Evolutionary conservation across 148 eudicot species (phyloP), one percentile per base, ranked within the genome.

Genomic region (Hydrangea macrophylla): DNA sequence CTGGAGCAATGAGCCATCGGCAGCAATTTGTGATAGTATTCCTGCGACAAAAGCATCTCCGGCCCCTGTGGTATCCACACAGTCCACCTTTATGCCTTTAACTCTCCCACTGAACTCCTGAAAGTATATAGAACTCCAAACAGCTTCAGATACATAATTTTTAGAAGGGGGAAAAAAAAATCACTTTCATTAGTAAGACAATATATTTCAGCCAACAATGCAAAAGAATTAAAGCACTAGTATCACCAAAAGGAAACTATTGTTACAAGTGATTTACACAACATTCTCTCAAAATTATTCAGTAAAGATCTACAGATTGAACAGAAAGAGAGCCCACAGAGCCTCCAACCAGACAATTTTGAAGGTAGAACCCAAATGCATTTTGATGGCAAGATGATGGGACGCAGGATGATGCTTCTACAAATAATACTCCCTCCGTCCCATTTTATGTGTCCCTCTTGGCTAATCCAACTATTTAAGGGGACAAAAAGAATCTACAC

Each of bases 41-140:
- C 97, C 99, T 58, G 97, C 97, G 35, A 89, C 99, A 81, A 91
- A 91, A 67, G 97, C 97, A 83, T 95, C 99, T 22, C 99, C 99
- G 6, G 99, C 99, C 67, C 99, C 99, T 1, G 99, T 95, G 5
- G 97, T 83, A 73, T 95, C 99, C 60, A 95, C 92, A 31, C 93
- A 71, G 25, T 85, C 84, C 65, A 89, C 99, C 64, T 85, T 91
- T 70, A 95, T 12, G 62, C 96, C 92, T 61, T 73, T 73, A 45
- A 89, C 93, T 65, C 87, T 81, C 56, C 99, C 99, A 60, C 79
- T 91, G 71, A 89, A 95, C 31, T 85, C 92, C 99, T 95, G 86
- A 48, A 78, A 60, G 61, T n/a, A 23, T 12, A 75, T 51, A 23
- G 53, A 60, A 55, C 17, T 42, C 58, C 18, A 65, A 27, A 32